Evolutionary conservation across 2,329 filamentous ascomycete species (phyloP).

Genomic region (Fusarium musae): DNA sequence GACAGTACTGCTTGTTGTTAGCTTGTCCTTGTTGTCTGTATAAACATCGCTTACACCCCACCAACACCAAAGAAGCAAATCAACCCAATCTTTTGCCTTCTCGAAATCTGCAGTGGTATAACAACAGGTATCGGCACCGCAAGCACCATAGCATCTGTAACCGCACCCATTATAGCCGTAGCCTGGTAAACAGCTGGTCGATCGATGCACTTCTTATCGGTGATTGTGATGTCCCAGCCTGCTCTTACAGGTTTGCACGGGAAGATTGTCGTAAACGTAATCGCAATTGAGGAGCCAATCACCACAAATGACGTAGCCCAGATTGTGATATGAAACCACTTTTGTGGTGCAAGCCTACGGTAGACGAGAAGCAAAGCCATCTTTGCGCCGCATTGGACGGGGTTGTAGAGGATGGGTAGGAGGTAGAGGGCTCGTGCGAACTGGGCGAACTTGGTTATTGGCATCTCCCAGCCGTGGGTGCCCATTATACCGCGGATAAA

Average conservation of each 20-base stretch:
- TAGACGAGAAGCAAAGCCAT: constrained; percentile 17
- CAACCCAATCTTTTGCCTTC: constrained; percentile 16
- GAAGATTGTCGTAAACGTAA: constrained; percentile 21
- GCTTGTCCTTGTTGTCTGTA: fast-evolving
- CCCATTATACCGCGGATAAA: constrained; percentile 23
- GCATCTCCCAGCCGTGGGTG: constrained; percentile 31
- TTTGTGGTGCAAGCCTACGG: constrained; percentile 6
- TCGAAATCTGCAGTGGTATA: neutral
- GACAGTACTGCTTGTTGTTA: constrained; percentile 8
- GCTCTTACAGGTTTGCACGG: constrained; percentile 10
- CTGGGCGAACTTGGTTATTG: constrained; percentile 9
- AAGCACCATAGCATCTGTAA: constrained; percentile 17
- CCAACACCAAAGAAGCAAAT: constrained; percentile 20
- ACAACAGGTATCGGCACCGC: constrained; percentile 16
- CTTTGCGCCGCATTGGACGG: constrained; percentile 16
- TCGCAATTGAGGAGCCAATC: constrained; percentile 19
- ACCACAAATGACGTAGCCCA: constrained; percentile 9
- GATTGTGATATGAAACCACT: constrained; percentile 10
- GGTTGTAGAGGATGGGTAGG: constrained; percentile 27
- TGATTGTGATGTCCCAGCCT: constrained; percentile 13
- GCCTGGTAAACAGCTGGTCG: constrained; percentile 16
- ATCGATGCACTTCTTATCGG: constrained; percentile 10
- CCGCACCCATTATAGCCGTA: constrained; percentile 11
- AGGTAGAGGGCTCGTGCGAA: constrained; percentile 8
- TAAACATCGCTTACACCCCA: neutral